Conservation (phyloP, 768 basidiomycete genomes). For the Naganishia vishniacii region DNA sequence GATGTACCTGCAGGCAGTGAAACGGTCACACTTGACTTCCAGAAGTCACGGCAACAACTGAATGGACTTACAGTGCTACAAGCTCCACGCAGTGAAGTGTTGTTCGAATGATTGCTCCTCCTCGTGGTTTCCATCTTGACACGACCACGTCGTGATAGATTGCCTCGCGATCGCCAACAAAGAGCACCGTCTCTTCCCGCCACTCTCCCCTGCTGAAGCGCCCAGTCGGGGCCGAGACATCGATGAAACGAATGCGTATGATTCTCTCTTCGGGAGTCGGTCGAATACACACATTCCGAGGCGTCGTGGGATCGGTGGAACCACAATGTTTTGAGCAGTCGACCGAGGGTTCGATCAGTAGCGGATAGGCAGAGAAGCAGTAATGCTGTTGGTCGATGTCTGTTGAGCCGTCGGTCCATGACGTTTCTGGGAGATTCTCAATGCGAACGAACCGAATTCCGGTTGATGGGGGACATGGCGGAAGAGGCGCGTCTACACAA, state of each 20-base stretch:
- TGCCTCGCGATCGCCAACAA: conserved; percentile 15
- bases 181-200: conserved; percentile 11
- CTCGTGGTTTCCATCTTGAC: neutral
- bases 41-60: too few relatives aligned
- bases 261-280: conserved; percentile 14
- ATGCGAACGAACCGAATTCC: conserved; percentile 6
- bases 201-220: too few relatives aligned
- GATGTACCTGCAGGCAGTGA: conserved; percentile 12
- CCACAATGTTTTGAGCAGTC: conserved; percentile 14
- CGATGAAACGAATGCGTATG: conserved; percentile 20
- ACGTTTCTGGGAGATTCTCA: neutral
- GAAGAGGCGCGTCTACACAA: neutral
- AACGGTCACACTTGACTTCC: neutral
- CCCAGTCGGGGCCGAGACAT: too few relatives aligned
- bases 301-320: neutral
- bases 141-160: neutral
- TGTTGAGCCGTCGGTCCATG: neutral
- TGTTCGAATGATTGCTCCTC: neutral
- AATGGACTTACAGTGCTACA: conserved; percentile 22
- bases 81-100: conserved; percentile 7
- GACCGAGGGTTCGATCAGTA: conserved; percentile 17
- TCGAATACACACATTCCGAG: conserved; percentile 8
- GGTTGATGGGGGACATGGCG: conserved; percentile 6
- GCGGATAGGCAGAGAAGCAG: conserved; percentile 26
- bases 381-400: neutral